Percentiles rank a stretch among this genome's conserved stretches.
Conservation (phyloP, 805 yeast species). For the Vanderwaltozyma polyspora region DNA sequence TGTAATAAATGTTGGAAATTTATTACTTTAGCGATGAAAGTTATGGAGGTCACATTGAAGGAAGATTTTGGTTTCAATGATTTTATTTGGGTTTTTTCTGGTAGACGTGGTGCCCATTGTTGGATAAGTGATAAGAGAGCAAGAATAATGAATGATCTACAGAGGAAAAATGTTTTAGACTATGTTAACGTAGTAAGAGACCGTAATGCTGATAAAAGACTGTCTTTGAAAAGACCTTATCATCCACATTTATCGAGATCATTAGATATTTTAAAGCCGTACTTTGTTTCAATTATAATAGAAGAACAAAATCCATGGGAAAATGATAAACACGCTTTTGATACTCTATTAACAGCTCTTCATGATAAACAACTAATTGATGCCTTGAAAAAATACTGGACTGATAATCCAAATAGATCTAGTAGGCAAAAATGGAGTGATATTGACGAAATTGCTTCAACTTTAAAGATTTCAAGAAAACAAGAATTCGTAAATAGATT, state of each 20-base stretch:
- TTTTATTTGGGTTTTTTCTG: slow-evolving; percentile 91
- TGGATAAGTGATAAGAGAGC: slow-evolving; percentile 91
- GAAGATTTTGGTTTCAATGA: slow-evolving; percentile 86
- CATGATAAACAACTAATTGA: slow-evolving; percentile 49
- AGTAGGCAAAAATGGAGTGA: slow-evolving; percentile 71
- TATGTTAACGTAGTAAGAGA: slow-evolving; percentile 68
- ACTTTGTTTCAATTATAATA: slow-evolving; percentile 55
- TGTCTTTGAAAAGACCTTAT: slow-evolving; percentile 61
- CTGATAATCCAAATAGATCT: slow-evolving; percentile 36
- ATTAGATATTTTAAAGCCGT: slow-evolving; percentile 49
- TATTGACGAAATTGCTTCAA: slow-evolving; percentile 40
- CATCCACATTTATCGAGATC: slow-evolving; percentile 84
- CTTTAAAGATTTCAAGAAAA: slow-evolving; percentile 9
- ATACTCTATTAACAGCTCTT: slow-evolving; percentile 47
- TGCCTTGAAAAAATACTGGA: slow-evolving; percentile 53
- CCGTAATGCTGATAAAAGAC: slow-evolving; percentile 34
- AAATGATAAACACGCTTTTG: slow-evolving; percentile 40
- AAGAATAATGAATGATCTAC: slow-evolving; percentile 55
- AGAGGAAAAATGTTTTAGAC: slow-evolving; percentile 70
- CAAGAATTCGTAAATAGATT: slow-evolving; percentile 31
- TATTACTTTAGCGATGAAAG: slow-evolving; percentile 70
- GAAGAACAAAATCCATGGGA: slow-evolving; percentile 85
- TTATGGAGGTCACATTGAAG: slow-evolving; percentile 57
- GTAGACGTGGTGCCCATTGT: slow-evolving; percentile 98
- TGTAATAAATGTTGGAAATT: slow-evolving; percentile 91